Evolutionary conservation across 2,329 filamentous ascomycete species (phyloP), one percentile per base, ranked within the genome.

Genomic region (Thelonectria blattea): DNA sequence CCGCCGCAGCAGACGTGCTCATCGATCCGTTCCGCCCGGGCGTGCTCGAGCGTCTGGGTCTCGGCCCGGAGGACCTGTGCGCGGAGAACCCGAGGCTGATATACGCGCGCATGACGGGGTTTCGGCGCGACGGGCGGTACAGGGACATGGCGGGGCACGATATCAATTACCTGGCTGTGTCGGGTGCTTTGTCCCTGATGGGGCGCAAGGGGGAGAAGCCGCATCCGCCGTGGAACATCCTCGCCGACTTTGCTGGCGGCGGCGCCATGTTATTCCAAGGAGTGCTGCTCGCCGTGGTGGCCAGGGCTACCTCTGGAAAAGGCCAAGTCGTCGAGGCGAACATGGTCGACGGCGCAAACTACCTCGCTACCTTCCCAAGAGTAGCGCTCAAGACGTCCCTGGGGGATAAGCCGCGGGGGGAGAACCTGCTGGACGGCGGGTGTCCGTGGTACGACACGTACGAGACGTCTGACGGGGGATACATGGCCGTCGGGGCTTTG

Each of bases 11-110:
- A 41, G 94, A 98, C 76, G 82, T 97, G 37, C 76, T 98, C 27
- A 95, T 98, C 74, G 95, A 98, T 75, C 94, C 95, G 0, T 98
- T 93, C 80, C 91, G 94, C 0, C 94, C 94, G 0, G 92, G 93
- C 37, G 92, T 97, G 1, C 84, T 98, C 2, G 94, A 98, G 78
- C 91, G 89, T 52, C 85, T 94, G 10, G 90, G 90, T 0, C 85
- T 98, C 1, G 88, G 87, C 0, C 94, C 94, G 8, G 82, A 85
- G 0, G 84, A 85, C 1, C 81, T 97, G 8, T 79, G 87, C 27
- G 79, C 77, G 22, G 72, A 85, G 17, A 97, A 97, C 75, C 90
- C 89, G 11, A 81, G 88, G 0, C 79, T 98, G 2, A 87, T 98
- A 55, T 88, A 96, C 58, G 92, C 86, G 8, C 88, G 94, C 42